Evolutionary conservation across 2,329 filamentous ascomycete species (phyloP), one percentile per base, ranked within the genome.

Genomic region (Madurella fahalii): DNA sequence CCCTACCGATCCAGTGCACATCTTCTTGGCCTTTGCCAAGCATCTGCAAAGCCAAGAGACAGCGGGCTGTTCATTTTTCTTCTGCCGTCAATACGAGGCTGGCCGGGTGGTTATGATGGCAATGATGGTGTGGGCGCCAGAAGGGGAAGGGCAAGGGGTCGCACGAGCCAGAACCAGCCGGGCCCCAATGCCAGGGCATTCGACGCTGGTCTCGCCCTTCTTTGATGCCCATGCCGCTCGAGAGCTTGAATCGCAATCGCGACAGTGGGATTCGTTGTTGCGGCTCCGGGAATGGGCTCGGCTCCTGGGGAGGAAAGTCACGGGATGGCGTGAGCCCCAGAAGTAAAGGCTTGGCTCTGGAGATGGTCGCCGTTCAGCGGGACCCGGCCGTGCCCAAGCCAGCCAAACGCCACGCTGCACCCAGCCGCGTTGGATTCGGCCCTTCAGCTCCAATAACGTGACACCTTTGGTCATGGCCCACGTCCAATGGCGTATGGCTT

Each of bases 351-450:
- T 46, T 47, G 40, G 51, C 52, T 44, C 9, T 40, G 16, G 32
- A 20, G 34, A 52, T 48, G 52, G 49, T 57, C 47, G 54, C 54
- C 53, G 57, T 53, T 47, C 57, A 52, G 49, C 44, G 39, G 47
- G 39, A 47, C 47, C 52, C 47, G 47, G 43, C 37, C 51, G 34
- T 43, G 16, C 17, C 46, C 18, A 47, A 17, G 11, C 11, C 31
- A 34, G 7, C 31, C 13, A 11, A 56, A 52, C 54, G 61, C 61
- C 60, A 59, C 55, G 32, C 50, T 56, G 58, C 54, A 54, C 37
- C 45, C 45, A 56, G 54, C 59, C 58, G 58, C 16, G 17, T 52
- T 42, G 51, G 55, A 64, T 58, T 63, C 62, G 62, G 61, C 52
- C 60, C 61, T 63, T 62, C 60, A 51, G 48, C 18, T 40, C 44